Base-by-base conservation (phyloP, 108 stramenopile genomes). In the Asterionellopsis glacialis region DNA sequence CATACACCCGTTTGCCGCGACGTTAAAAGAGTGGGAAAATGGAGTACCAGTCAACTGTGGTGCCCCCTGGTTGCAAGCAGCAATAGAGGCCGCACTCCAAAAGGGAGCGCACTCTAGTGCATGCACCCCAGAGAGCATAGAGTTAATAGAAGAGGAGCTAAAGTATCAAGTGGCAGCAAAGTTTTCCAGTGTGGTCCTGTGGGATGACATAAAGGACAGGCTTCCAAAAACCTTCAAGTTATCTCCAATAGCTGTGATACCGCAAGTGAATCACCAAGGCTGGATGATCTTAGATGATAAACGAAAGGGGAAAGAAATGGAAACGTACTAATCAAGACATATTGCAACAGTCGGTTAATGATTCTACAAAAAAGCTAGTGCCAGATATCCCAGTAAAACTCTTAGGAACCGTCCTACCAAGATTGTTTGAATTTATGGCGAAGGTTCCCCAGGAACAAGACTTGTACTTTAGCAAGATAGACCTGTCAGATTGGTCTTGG, bases 11-110 rank as follows among this genome's bases (percentile, higher is more conserved):
- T n/a, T n/a, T n/a, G n/a, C n/a, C n/a, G n/a, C n/a, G n/a, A n/a
- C n/a, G n/a, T n/a, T n/a, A n/a, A n/a, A n/a, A n/a, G n/a, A n/a
- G n/a, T 33, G 33, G 9, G 45, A 21, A 5, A 26, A 54, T 1
- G 52, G 52, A 23, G 52, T 22, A 15, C 58, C 58, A n/a, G 63
- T 64, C 39, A 53, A 64, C 28, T 64, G 63, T 15, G 26, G 53
- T 11, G 19, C n/a, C 0, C 15, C 22, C 4, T 64, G 63, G 63
- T 33, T 27, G 0, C 15, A 33, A 41, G 53, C 28, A 12, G 63
- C 40, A n/a, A 64, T 64, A 7, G 11, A 55, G 6, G 54, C 54
- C 19, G 63, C 63, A 1, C 23, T 64, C 11, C 40, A 42, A 3
- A 18, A 52, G 13, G 63, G 63, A n/a, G 52, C 63, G 7, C 63